Evolutionary conservation across 202 grass and related monocot genomes (phyloP), one percentile per base, ranked within the genome.

Genomic region (Brachypodium distachyon): DNA sequence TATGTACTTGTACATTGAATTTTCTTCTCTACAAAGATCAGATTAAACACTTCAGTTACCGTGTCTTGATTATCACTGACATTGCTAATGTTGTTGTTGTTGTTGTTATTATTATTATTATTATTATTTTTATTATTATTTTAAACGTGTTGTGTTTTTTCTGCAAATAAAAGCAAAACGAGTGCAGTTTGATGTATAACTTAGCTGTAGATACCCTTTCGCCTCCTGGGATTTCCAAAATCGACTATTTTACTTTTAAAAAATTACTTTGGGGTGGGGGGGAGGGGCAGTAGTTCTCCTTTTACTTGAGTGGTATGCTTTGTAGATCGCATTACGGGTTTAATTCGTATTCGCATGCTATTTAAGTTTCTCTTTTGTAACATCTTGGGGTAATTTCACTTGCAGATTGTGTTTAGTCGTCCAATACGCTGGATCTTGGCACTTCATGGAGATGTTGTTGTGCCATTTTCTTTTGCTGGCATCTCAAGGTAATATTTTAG

Each of bases 381-480:
- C 9, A 57, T 62, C 17, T 62, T 61, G n/a, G 28, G 12, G n/a
- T 63, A 43, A 23, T 82, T 41, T 27, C 32, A 58, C 62, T 66
- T 70, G 66, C 66, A 97, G 94, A 77, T 88, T 71, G 77, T 92
- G 61, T 97, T 97, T 85, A 97, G 94, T 85, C 76, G 94, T 53
- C 94, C 94, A 46, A 81, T 97, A 76, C 91, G 94, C 65, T 97
- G 94, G 91, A 97, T 97, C 59, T 76, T 97, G 70, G 86, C 91
- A 76, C 81, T 97, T 58, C 82, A 97, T 82, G 94, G 91, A 3
- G 86, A 94, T 82, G 64, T 84, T 18, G 70, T 94, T 55, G 79
- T 97, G 22, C 94, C 94, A 70, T 97, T 97, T 92, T 73, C 73
- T 64, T 97, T 97, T 77, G 91, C 86, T 88, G 82, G 87, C n/a